Percentiles rank a stretch among this genome's conserved stretches.
Evolutionary conservation across 2,329 filamentous ascomycete genomes (phyloP).

Genomic region (Monilinia vaccinii-corymbosi): DNA sequence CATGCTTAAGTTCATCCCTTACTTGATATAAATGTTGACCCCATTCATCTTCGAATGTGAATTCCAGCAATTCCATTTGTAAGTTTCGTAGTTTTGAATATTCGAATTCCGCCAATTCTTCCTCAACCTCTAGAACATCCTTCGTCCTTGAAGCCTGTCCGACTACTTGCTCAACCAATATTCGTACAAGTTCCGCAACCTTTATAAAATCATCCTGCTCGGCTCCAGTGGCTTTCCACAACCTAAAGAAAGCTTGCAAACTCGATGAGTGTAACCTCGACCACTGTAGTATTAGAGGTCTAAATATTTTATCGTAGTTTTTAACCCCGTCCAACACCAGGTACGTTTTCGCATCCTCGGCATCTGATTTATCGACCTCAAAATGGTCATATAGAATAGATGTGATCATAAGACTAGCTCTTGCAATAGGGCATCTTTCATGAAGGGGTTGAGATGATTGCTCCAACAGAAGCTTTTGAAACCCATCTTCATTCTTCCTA

Average conservation of each 20-base stretch:
- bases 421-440: constrained; percentile 77
- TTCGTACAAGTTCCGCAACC: constrained; percentile 81
- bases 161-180: constrained; percentile 82
- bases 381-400: constrained; percentile 91
- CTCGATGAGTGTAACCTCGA: constrained; percentile 79
- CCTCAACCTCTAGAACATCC: constrained; percentile 79
- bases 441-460: constrained; percentile 65
- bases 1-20: constrained; percentile 82
- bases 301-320: constrained; percentile 79
- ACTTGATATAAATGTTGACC: constrained; percentile 81
- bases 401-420: constrained; percentile 79
- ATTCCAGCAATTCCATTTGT: constrained; percentile 87
- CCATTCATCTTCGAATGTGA: constrained; percentile 93
- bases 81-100: constrained; percentile 68
- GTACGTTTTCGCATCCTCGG: constrained; percentile 69
- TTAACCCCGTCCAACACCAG: constrained; percentile 64
- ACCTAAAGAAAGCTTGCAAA: constrained; percentile 75
- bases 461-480: constrained; percentile 85
- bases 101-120: constrained; percentile 79
- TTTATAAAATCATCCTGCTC: constrained; percentile 85
- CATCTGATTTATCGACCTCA: constrained; percentile 76
- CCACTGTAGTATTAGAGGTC: constrained; percentile 86
- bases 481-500: constrained; percentile 81
- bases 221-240: constrained; percentile 89
- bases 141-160: constrained; percentile 73